Base-by-base conservation (phyloP, 2,329 filamentous ascomycete species). In the Aureobasidium sp. region DNA sequence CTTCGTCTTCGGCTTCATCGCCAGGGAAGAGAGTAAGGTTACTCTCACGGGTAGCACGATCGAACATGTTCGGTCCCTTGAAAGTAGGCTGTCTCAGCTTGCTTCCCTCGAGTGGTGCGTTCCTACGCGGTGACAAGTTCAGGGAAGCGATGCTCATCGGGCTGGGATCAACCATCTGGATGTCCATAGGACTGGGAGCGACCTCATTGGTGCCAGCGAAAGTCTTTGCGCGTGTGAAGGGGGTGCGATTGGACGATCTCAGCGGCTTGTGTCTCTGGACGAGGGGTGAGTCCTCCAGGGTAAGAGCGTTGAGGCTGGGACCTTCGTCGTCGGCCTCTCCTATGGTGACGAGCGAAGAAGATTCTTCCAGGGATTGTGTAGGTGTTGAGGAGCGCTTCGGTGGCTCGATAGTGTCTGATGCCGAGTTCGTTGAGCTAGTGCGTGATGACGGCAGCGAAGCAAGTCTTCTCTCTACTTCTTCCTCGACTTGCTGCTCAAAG, bases 141-240 rank as follows among this genome's bases (percentile, higher is more conserved):
- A 97, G 81, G 1, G 89, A 91, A 6, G 89, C 89, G 68, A 96
- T 91, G 11, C 89, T 89, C 63, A 94, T 90, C 7, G 91, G 91
- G 30, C 90, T 95, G 3, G 92, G 91, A 55, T 94, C 93, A 1
- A 82, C 85, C 90, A 97, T 96, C 70, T 96, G 90, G 30, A 97
- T 80, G 71, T 97, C 93, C 83, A 94, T 90, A 5, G 93, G 92
- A 1, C 91, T 96, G 53, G 86, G 86, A 3, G 76, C 70, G 49
- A 77, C 72, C 29, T 81, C 81, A 32, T 81, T 81, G 67, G 61
- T 63, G 64, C 70, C 67, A 29, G 68, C 69, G 59, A 92, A 89
- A 77, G 93, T 97, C 73, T 93, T 91, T 1, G 93, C 91, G 32
- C 93, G 87, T 45, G 81, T 81, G 68, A 97, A 90, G 0, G 91